phyloP scores from a whole-genome alignment of 2,329 filamentous ascomycete species.

The Fusarium graminum region DNA sequence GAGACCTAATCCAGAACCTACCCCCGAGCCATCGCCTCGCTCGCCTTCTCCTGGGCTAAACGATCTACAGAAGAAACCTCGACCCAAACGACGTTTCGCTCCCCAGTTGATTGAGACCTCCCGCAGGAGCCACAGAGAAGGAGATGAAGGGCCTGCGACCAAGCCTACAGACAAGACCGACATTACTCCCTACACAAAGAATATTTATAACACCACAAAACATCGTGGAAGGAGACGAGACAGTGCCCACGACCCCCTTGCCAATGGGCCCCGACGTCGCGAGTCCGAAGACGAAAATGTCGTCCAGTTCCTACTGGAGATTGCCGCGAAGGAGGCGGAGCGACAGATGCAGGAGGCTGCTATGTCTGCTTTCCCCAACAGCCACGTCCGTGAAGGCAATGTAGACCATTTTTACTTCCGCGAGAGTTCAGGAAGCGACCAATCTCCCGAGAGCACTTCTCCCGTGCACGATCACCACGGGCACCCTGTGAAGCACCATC shows the following conservation, averaged over 20 bases:
- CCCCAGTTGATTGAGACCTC: slow-evolving; percentile 87
- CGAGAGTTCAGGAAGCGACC: slow-evolving; percentile 71
- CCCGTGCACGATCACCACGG: slow-evolving; percentile 48
- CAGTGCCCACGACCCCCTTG: slow-evolving; percentile 24
- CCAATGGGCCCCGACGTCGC: slow-evolving; percentile 59
- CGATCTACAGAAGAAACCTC: slow-evolving; percentile 59
- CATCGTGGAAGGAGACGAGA: slow-evolving; percentile 53
- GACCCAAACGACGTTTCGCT: slow-evolving; percentile 69
- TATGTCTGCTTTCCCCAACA: slow-evolving; percentile 81
- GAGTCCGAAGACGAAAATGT: slow-evolving; percentile 82
- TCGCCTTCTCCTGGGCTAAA: slow-evolving; percentile 60
- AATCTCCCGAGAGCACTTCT: slow-evolving; percentile 57
- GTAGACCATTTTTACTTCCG: slow-evolving; percentile 79
- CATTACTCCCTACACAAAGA: slow-evolving; percentile 73
- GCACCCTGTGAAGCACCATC: slow-evolving; percentile 43
- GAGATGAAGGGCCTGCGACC: slow-evolving; percentile 73
- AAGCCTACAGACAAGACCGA: slow-evolving; percentile 78
- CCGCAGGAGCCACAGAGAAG: slow-evolving; percentile 75
- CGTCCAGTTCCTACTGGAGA: slow-evolving; percentile 80
- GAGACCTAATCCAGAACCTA: slow-evolving; percentile 70
- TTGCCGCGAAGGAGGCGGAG: slow-evolving; percentile 84
- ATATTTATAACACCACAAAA: slow-evolving; percentile 66
- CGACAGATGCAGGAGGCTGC: slow-evolving; percentile 83
- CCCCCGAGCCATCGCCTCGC: slow-evolving; percentile 66
- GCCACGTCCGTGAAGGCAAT: slow-evolving; percentile 75